Base-by-base conservation (phyloP, 805 yeast genomes). In the Candida parachauliodes region DNA sequence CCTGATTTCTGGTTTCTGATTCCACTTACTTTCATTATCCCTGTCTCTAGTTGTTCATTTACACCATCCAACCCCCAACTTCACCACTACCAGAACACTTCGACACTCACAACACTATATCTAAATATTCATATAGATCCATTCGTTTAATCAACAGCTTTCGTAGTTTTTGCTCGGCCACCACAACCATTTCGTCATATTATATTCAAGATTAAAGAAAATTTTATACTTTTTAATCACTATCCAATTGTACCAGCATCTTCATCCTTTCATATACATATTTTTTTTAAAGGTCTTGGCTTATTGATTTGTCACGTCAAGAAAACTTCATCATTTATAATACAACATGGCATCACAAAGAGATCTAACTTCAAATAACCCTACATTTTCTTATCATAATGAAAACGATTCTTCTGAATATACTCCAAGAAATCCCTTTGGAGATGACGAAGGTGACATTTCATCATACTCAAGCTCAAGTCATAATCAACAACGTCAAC, bases 341-440 rank as follows among this genome's bases (percentile, higher is more conserved):
- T 29, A 10, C 5, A 22, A 20, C 9, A 34, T 34, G 38, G 38
- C 32, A n/a, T 45, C 50, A 12, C 62, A 52, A 34, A 47, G 69
- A 47, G 64, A 62, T 43, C 50, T 63, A 37, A 63, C 69, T 3
- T 51, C 41, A 34, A 61, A 63, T 40, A 51, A 37, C 28, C 55
- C 44, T 33, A 39, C 30, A 17, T 37, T 24, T 18, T 21, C 33
- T 24, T 31, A 25, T 10, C 19, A 36, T n/a, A 29, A 35, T 21
- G 45, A 45, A 15, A 44, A 44, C 16, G 28, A 23, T 12, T 36
- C 40, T 2, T 40, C 41, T n/a, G 37, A 30, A 28, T 21, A 39
- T 20, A 16, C 32, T 14, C 36, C 45, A 19, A 28, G 30, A 29
- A 49, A 49, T 41, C 51, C 55, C 12, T 50, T 48, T 34, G 32